Conservation (phyloP, 495 filamentous ascomycete genomes). For the Penicillium simplicissimum region DNA sequence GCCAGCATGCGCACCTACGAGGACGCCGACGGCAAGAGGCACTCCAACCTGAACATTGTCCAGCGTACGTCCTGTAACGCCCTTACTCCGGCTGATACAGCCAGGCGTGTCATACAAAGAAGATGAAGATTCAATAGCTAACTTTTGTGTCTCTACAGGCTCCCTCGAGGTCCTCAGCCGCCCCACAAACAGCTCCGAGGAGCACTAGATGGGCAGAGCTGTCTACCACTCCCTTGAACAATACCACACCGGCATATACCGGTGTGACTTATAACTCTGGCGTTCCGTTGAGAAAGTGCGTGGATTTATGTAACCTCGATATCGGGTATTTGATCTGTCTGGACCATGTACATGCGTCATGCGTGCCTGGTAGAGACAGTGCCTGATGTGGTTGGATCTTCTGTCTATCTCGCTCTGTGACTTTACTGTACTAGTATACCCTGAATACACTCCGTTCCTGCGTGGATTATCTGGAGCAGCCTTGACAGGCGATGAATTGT, state of each 20-base stretch:
- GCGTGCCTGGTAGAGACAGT: background rate
- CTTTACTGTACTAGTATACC: conserved; percentile 37
- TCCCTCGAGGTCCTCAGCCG: conserved; percentile 62
- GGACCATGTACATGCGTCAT: background rate
- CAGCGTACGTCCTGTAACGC: conserved; percentile 60
- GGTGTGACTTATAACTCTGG: conserved; percentile 1
- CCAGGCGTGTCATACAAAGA: too few species aligned
- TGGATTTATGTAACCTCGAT: background rate
- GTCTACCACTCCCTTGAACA: background rate
- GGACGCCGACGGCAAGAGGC: conserved; percentile 63
- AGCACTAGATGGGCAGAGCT: conserved; percentile 23
- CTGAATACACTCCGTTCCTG: conserved; percentile 27
- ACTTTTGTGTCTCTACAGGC: conserved; percentile 36
- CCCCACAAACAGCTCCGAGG: conserved; percentile 22
- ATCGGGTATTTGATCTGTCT: background rate
- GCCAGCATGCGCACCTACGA: conserved; percentile 60
- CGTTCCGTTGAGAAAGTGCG: conserved; percentile 9
- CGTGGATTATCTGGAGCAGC: background rate
- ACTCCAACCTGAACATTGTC: conserved; percentile 59
- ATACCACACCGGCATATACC: background rate
- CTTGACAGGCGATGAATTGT: background rate
- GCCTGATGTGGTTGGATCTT: background rate
- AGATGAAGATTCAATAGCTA: background rate
- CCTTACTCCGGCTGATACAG: background rate
- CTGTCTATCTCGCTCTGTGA: conserved; percentile 22